Evolutionary conservation across 1,284 basidiomycete species (phyloP).

Genomic region (Ceraceosorus guamensis): DNA sequence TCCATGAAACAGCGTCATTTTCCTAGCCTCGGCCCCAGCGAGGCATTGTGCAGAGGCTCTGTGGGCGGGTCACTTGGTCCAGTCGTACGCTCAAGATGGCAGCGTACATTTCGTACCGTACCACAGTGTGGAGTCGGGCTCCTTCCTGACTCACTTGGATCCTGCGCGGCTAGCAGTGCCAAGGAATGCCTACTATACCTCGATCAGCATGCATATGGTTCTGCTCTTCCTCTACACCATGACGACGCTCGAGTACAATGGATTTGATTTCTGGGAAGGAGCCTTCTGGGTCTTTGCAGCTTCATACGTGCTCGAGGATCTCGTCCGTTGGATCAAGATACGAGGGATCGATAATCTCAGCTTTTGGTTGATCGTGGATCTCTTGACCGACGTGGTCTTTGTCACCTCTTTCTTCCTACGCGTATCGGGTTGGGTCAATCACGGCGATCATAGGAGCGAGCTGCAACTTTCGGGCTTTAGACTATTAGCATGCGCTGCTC

Average conservation of each 20-base stretch:
- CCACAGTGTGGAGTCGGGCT: slow-evolving; percentile 19
- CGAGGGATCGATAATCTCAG: slow-evolving; percentile 26
- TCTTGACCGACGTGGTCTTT: slow-evolving; percentile 28
- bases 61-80: slow-evolving; percentile 30
- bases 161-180: slow-evolving; percentile 32
- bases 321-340: slow-evolving; percentile 34
- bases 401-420: slow-evolving; percentile 26
- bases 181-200: slow-evolving; percentile 28
- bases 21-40: slow-evolving; percentile 26
- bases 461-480: slow-evolving; percentile 35
- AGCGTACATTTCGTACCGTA: slow-evolving; percentile 30
- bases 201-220: slow-evolving; percentile 30
- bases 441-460: slow-evolving; percentile 13
- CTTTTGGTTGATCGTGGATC: slow-evolving; percentile 36
- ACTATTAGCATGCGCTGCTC: slow-evolving; percentile 35
- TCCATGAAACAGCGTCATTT: slow-evolving; percentile 5
- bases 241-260: slow-evolving; percentile 22
- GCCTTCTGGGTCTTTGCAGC: slow-evolving; percentile 34
- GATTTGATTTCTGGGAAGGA: slow-evolving; percentile 24
- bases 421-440: slow-evolving; percentile 23
- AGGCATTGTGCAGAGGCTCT: slow-evolving; percentile 25
- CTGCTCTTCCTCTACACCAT: slow-evolving; percentile 35
- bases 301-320: slow-evolving; percentile 34
- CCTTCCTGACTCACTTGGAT: slow-evolving; percentile 29
- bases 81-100: slow-evolving; percentile 20